Evolutionary conservation across 2,329 filamentous ascomycete species (phyloP), one percentile per base, ranked within the genome.

Genomic region (Trichoderma atrobrunneum): DNA sequence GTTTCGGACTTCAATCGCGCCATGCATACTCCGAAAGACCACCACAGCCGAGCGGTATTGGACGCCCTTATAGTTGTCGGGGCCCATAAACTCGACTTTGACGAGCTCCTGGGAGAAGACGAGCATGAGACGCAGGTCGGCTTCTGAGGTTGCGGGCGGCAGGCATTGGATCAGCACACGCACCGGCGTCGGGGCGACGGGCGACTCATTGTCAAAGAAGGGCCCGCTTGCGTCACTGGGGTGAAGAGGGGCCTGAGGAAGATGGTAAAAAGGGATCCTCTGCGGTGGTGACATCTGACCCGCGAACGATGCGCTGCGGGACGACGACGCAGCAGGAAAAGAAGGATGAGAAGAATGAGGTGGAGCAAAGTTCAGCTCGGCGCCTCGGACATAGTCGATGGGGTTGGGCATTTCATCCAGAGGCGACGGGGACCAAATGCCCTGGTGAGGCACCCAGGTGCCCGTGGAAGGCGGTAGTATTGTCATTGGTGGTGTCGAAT

Each of bases 71-170:
- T 86, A 85, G 71, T 83, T 80, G 28, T 89, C 85, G 28, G 81
- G 74, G 1, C 86, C 81, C 5, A 90, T 79, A 30, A 90, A 79
- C 74, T 89, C 84, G 21, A 87, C 82, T 59, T 84, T 82, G 48
- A 84, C 78, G 14, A 89, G 80, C 48, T 90, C 87, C 75, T 89
- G 84, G 66, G 87, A 88, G 80, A 87, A 90, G 56, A 89, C 82
- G 39, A 88, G 82, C 87, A 90, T 90, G 34, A 88, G 79, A 61
- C 85, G 83, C 66, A 91, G 76, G 28, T 84, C 84, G 65, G 89
- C 85, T 65, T 88, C 85, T 1, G 85, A 85, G 3, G 85, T 88
- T 75, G 87, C 86, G 64, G 82, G 74, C 2, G 88, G 88, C 14
- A 91, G 82, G 74, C 85, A 84, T 67, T 86, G 86, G 73, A 90